Conservation (phyloP, 129 eudicot species). For the Flaveria trinervia region DNA sequence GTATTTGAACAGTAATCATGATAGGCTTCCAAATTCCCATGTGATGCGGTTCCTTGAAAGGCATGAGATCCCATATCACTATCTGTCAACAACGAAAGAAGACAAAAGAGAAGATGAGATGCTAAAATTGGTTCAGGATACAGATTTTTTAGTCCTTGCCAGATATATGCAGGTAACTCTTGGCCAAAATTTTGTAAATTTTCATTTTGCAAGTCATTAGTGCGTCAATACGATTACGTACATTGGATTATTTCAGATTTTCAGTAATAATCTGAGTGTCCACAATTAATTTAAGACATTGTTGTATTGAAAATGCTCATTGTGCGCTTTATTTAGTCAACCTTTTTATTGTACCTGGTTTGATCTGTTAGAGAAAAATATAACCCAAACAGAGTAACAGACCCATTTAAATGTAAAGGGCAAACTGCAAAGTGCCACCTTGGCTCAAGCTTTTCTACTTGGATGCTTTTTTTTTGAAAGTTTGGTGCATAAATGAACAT, state of each 20-base stretch:
- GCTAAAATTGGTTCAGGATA: conserved; percentile 70
- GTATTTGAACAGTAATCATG: conserved; percentile 69
- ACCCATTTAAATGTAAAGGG: not conserved
- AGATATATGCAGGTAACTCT: conserved; percentile 95
- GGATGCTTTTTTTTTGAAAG: not conserved
- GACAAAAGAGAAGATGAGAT: conserved; percentile 71
- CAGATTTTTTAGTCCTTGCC: conserved; percentile 93
- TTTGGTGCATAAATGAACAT: conserved; percentile 16
- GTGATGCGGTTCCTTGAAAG: conserved; percentile 84
- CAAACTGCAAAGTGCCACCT: not conserved
- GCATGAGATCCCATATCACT: conserved; percentile 73
- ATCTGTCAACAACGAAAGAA: conserved; percentile 44
- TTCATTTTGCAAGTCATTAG: not conserved
- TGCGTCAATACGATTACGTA: not conserved
- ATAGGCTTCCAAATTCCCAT: conserved; percentile 77
- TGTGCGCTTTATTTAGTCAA: not conserved
- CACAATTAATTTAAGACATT: not conserved
- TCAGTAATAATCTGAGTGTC: not conserved
- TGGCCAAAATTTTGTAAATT: not conserved
- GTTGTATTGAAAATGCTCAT: not conserved
- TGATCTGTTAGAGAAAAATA: not conserved
- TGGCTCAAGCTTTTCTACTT: not conserved
- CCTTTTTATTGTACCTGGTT: not conserved
- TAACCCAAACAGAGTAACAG: not conserved
- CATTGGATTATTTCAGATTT: not conserved